Percentiles rank a stretch among this genome's conserved stretches.
Conservation (phyloP, 345 rosid species). For the Dovyalis caffra region DNA sequence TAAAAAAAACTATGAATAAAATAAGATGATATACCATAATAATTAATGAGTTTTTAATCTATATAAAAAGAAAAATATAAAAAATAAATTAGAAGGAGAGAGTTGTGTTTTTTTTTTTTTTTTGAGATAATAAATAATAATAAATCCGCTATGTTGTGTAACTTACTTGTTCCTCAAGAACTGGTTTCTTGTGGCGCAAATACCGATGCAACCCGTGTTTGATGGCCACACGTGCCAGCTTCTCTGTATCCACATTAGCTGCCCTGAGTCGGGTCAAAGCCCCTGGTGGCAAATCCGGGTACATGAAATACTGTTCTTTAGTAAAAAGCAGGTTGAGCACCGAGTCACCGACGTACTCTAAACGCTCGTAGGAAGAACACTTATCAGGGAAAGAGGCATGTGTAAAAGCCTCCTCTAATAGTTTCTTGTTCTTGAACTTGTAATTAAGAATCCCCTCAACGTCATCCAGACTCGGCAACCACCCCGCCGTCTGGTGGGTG, state of each 20-base stretch:
- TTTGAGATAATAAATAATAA: too few species aligned
- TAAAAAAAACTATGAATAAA: too few species aligned
- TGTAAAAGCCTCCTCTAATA: conserved; percentile 61
- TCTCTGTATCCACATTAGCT: conserved; percentile 61
- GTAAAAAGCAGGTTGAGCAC: conserved; percentile 41
- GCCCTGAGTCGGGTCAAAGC: conserved; percentile 61
- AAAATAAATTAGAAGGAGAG: too few species aligned
- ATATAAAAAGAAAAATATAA: too few species aligned
- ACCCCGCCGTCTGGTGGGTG: neutral
- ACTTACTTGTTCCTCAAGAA: conserved; percentile 60
- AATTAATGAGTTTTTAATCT: too few species aligned
- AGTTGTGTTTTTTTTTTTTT: too few species aligned
- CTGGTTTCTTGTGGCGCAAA: conserved; percentile 56
- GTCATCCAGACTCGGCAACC: conserved; percentile 24
- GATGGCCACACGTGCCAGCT: conserved; percentile 60
- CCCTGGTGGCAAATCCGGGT: conserved; percentile 47
- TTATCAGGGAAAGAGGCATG: conserved; percentile 27
- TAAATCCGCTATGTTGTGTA: too few species aligned
- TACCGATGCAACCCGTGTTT: conserved; percentile 45
- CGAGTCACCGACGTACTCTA: conserved; percentile 59
- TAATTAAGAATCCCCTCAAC: conserved; percentile 51
- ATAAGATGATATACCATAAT: too few species aligned
- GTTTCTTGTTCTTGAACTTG: conserved; percentile 37
- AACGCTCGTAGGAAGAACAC: conserved; percentile 39
- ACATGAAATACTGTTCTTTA: conserved; percentile 31